These are phyloP conservation scores for Phallus indusiatus DNA, from an alignment of 768 basidiomycete species.

Conservation along the genomic window DNA sequence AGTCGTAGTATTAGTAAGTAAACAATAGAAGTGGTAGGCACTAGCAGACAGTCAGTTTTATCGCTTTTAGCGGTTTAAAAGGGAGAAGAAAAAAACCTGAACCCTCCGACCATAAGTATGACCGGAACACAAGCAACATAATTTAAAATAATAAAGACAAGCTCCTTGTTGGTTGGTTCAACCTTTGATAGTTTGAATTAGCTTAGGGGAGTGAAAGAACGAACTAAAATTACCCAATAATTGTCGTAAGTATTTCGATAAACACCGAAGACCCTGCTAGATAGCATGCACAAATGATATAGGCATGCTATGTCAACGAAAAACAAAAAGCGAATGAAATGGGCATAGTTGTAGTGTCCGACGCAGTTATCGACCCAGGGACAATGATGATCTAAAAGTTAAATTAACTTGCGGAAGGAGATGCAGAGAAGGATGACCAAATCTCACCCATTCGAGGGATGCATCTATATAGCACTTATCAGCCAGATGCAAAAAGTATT, in stretches of 20 bases:
- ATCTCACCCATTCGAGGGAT: slow-evolving; percentile 83
- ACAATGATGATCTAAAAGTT: slow-evolving; percentile 68
- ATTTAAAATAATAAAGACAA: slow-evolving; percentile 84
- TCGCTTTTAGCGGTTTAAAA: not conserved
- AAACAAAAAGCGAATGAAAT: slow-evolving; percentile 51
- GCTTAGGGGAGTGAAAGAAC: not conserved
- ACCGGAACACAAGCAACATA: slow-evolving; percentile 81
- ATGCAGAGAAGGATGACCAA: not conserved
- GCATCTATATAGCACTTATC: slow-evolving; percentile 37
- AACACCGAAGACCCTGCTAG: slow-evolving; percentile 45
- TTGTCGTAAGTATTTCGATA: slow-evolving; percentile 20
- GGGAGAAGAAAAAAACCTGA: slow-evolving; percentile 49
- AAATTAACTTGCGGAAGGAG: not conserved
- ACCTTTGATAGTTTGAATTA: slow-evolving; percentile 35
- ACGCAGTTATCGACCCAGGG: slow-evolving; percentile 95
- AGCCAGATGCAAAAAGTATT: not conserved
- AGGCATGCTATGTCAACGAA: slow-evolving; percentile 35
- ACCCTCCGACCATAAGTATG: slow-evolving; percentile 75
- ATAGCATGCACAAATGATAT: slow-evolving; percentile 83
- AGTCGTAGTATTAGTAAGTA: slow-evolving; percentile 80
- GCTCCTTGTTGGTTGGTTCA: slow-evolving; percentile 55
- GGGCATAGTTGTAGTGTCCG: slow-evolving; percentile 83
- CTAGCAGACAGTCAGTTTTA: slow-evolving; percentile 28
- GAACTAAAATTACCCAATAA: slow-evolving; percentile 43
- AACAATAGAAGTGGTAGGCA: slow-evolving; percentile 75